These are phyloP conservation scores for Pharnaceum exiguum DNA, from an alignment of 148 eudicot genomes.

Conservation along the genomic window DNA sequence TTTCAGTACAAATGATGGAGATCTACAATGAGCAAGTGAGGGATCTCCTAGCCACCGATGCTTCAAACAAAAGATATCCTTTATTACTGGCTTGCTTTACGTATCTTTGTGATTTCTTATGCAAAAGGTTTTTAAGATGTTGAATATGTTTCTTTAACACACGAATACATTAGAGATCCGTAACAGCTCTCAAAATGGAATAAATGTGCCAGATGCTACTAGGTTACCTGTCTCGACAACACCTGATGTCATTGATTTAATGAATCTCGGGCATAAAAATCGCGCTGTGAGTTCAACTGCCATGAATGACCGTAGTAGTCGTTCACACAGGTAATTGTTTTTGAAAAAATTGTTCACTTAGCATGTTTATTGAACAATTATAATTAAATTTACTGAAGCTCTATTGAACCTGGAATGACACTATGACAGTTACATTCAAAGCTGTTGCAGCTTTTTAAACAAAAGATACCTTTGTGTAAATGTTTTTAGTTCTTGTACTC, in stretches of 20 bases:
- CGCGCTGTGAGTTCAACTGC: conserved; percentile 85
- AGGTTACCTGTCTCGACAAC: conserved; percentile 77
- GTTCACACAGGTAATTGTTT: conserved; percentile 78
- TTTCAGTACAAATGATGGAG: conserved; percentile 95
- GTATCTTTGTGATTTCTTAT: background rate
- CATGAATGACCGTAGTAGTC: conserved; percentile 95
- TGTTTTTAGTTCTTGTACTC: too few relatives aligned
- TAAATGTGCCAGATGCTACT: conserved; percentile 89
- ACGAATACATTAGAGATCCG: conserved; percentile 79
- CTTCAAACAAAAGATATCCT: conserved; percentile 83
- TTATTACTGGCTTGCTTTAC: conserved; percentile 5
- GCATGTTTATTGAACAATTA: too few relatives aligned
- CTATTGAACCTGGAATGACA: too few relatives aligned
- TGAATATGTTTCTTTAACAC: conserved; percentile 46
- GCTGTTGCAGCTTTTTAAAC: too few relatives aligned
- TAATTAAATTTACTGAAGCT: too few relatives aligned
- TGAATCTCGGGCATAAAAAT: conserved; percentile 83
- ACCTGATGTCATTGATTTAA: conserved; percentile 65
- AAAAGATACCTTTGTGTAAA: too few relatives aligned
- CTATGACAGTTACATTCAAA: too few relatives aligned
- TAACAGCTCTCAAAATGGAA: conserved; percentile 62
- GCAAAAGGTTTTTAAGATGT: background rate
- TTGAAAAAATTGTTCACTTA: background rate
- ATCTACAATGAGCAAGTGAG: conserved; percentile 96
- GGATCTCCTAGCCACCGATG: conserved; percentile 84